A percentile compares a stretch with the other conserved stretches of the same genome.
These are phyloP conservation scores for Pluteus cervinus DNA, from an alignment of 768 basidiomycete genomes.

Conservation along the genomic window DNA sequence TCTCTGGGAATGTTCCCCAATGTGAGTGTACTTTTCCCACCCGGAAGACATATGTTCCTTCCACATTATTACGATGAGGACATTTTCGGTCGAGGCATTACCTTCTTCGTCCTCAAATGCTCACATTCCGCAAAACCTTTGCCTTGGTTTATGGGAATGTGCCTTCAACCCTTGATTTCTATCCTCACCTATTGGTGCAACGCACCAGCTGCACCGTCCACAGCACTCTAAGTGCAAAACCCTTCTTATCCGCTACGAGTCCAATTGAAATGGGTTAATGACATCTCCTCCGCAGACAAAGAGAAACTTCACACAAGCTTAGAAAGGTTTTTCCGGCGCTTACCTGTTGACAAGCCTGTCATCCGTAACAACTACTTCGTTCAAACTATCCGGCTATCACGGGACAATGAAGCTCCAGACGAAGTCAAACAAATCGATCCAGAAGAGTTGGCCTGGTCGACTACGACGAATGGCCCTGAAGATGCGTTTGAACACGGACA, in stretches of 20 bases:
- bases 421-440: conserved; percentile 38
- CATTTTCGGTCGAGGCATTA: conserved; percentile 1
- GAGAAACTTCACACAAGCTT: conserved; percentile 60
- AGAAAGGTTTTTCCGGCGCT: conserved; percentile 63
- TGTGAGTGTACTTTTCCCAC: conserved; percentile 41
- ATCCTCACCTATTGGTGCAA: too few species aligned
- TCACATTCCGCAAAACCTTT: too few species aligned
- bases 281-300: conserved; percentile 49
- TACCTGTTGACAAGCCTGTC: conserved; percentile 64
- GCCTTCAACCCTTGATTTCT: too few species aligned
- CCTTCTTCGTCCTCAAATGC: neutral
- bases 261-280: too few species aligned
- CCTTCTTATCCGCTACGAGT: too few species aligned
- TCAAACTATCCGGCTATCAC: conserved; percentile 22
- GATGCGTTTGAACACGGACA: conserved; percentile 29
- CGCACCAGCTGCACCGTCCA: too few species aligned
- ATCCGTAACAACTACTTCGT: conserved; percentile 63
- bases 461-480: conserved; percentile 49
- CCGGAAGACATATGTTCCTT: too few species aligned
- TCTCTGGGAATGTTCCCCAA: conserved; percentile 63
- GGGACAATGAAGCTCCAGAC: conserved; percentile 7
- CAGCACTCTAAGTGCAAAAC: too few species aligned
- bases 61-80: conserved; percentile 3
- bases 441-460: conserved; percentile 63
- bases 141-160: too few species aligned